phyloP scores from a whole-genome alignment of 352 stramenopile genomes.

The Globisporangium spinosum region DNA sequence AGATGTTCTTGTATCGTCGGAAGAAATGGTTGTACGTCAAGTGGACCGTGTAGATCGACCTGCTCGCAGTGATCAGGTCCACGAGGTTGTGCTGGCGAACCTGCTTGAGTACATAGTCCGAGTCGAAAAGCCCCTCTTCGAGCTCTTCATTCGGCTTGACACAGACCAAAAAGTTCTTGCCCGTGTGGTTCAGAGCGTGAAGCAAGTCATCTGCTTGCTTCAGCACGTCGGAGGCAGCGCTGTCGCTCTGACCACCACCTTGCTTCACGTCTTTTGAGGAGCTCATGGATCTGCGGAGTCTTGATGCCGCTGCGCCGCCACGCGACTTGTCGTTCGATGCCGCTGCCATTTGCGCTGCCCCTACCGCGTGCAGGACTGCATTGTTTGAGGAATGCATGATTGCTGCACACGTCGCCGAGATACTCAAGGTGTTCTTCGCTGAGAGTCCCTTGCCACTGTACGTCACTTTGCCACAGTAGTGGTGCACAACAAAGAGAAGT shows the following conservation, averaged over 20 bases:
- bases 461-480: slow-evolving; percentile 67
- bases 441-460: slow-evolving; percentile 74
- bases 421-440: slow-evolving; percentile 64
- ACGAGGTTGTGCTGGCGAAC: slow-evolving; percentile 65
- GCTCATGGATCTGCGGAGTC: slow-evolving; percentile 46
- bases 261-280: slow-evolving; percentile 38
- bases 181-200: slow-evolving; percentile 64
- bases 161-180: slow-evolving; percentile 81
- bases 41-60: slow-evolving; percentile 69
- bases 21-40: slow-evolving; percentile 82
- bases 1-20: slow-evolving; percentile 78
- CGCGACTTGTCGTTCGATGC: slow-evolving; percentile 44
- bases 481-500: slow-evolving; percentile 69
- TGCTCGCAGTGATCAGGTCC: slow-evolving; percentile 70
- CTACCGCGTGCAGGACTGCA: slow-evolving; percentile 62
- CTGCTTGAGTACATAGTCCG: slow-evolving; percentile 67
- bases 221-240: slow-evolving; percentile 50
- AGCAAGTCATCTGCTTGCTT: slow-evolving; percentile 66
- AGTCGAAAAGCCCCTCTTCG: slow-evolving; percentile 63
- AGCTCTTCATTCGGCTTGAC: slow-evolving; percentile 72
- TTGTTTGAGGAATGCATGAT: slow-evolving; percentile 88
- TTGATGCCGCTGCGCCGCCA: slow-evolving; percentile 21
- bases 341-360: slow-evolving; percentile 57
- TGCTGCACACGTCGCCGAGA: slow-evolving; percentile 72
- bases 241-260: slow-evolving; percentile 27